Evolutionary conservation across 116 monocot species (phyloP), one percentile per base, ranked within the genome.

Genomic region (Phalaenopsis hybrid): DNA sequence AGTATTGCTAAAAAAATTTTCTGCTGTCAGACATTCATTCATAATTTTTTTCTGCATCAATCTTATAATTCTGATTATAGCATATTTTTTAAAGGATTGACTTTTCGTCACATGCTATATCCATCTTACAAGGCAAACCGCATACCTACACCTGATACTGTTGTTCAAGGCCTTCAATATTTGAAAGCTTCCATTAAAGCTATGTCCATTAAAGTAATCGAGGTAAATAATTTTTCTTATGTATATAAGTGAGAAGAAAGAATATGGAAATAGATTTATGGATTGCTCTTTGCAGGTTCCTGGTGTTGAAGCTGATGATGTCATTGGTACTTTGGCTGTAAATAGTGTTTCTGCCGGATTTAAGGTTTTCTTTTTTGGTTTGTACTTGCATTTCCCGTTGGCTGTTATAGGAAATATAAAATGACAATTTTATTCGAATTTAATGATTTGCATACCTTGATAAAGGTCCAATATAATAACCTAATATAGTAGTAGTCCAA

Each of bases 301-400:
- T 82, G 99, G 99, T 82, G 99, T 99, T 79, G 99, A 99, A 91
- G 99, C 95, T 84, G 95, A 95, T 89, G 99, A 99, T 87, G 99
- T 99, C 20, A 86, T 99, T 86, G 99, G 99, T 82, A 99, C 99
- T 70, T 87, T 95, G 80, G 95, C 95, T 84, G 88, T 90, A 44
- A 95, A 92, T 15, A 91, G 93, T 85, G 89, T 95, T 85, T 88
- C 88, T 86, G 74, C 91, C 51, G 99, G 99, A 16, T 91, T 85
- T 86, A 99, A 95, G 95, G 99, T 99, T 15, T 80, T 68, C 28
- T 44, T 11, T 17, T 31, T 31, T 31, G 31, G 31, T 31, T 59
- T 6, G 75, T 75, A 72, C 13, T 37, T 5, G 31, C 37, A 34
- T 6, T 72, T 3, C 72, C 37, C 37, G 13, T 23, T 33, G 72